Base-by-base conservation (phyloP, 2,329 filamentous ascomycete species). In the Trichothecium roseum region DNA sequence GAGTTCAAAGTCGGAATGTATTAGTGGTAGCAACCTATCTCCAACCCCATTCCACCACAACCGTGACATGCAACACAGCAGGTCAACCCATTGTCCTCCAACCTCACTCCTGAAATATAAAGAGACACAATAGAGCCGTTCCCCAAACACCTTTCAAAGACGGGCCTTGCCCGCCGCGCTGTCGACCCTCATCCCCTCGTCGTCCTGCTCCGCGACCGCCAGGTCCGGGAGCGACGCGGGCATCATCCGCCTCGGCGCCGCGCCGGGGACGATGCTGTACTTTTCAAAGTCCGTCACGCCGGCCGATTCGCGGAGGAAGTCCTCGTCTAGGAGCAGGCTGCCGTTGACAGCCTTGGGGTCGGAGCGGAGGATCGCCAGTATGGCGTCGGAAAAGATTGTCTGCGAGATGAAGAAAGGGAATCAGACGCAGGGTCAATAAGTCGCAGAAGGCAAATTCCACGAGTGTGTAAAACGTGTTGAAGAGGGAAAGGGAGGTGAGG, bases 311-410 rank as follows among this genome's bases (percentile, higher is more conserved):
- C 81, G 66, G 20, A 93, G 62, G 44, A 87, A 91, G 51, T 93
- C 85, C 52, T 93, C 85, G 48, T 93, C 86, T 1, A 87, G 69
- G 39, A 80, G 67, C 5, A 89, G 60, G 30, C 74, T 58, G 0
- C 85, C 86, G 51, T 85, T 93, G 16, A 91, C 78, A 4, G 57
- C 55, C 1, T 60, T 42, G 0, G 74, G 59, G 0, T 79, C 74
- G 0, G 80, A 69, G 8, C 59, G 54, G 2, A 91, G 62, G 56
- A 93, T 81, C 2, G 72, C 81, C 2, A 89, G 56, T 14, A 93
- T 74, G 2, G 85, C 84, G 49, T 88, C 82, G 0, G 83, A 85
- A 58, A 84, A 93, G 41, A 93, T 81, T 5, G 71, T 76, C 41
- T 24, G n/a, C n/a, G n/a, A n/a, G n/a, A n/a, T n/a, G n/a, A n/a